These are phyloP conservation scores for Neobulgaria alba DNA, from an alignment of 2,329 filamentous ascomycete genomes.

Conservation along the genomic window DNA sequence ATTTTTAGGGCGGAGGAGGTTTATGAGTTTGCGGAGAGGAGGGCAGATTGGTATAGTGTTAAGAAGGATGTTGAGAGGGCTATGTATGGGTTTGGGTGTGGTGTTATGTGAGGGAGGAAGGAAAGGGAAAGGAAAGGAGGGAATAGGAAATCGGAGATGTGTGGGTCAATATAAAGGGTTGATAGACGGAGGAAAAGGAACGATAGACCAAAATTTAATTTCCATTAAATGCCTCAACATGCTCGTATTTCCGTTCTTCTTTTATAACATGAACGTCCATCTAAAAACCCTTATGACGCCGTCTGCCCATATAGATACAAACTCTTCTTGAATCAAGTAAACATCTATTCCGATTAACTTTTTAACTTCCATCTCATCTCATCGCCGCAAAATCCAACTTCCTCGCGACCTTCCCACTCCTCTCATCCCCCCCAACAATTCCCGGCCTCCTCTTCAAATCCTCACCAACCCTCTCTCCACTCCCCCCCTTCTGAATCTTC, in stretches of 20 bases:
- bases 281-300: too few relatives aligned
- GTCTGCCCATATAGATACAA: too few relatives aligned
- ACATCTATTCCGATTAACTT: background rate
- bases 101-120: constrained; percentile 56
- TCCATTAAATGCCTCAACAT: too few relatives aligned
- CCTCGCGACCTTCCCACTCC: constrained; percentile 49
- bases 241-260: too few relatives aligned
- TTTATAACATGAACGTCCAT: too few relatives aligned
- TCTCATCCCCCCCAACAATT: constrained; percentile 53
- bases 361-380: too few relatives aligned
- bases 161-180: background rate
- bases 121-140: too few relatives aligned
- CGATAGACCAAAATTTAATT: too few relatives aligned
- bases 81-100: constrained; percentile 93
- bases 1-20: constrained; percentile 95
- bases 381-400: constrained; percentile 28
- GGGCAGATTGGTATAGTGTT: constrained; percentile 92
- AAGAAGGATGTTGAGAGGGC: constrained; percentile 83
- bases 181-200: background rate
- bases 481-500: constrained; percentile 56
- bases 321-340: too few relatives aligned
- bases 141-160: too few relatives aligned
- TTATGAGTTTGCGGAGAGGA: constrained; percentile 88
- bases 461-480: constrained; percentile 64
- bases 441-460: constrained; percentile 74